Evolutionary conservation across 1,284 basidiomycete species (phyloP), one percentile per base, ranked within the genome.

Genomic region (Trichosporon coremiiforme): DNA sequence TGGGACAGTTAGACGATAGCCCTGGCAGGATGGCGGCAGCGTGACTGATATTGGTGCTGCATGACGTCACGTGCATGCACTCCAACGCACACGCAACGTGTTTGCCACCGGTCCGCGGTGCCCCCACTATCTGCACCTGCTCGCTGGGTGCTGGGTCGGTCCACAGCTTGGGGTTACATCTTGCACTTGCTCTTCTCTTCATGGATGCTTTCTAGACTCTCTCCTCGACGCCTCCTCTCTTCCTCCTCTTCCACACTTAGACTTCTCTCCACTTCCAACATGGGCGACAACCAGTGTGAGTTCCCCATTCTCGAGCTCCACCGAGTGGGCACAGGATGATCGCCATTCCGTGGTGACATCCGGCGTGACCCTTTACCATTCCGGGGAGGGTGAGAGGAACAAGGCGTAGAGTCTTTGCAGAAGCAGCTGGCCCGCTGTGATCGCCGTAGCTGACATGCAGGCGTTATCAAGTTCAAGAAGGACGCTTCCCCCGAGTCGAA

Each of bases 401-500:
- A 25, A 25, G 25, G 25, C 25, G 25, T 25, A 25, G 25, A 25
- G 25, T 25, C 25, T 25, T 25, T 25, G 25, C 25, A 20, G 15
- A 10, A 10, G 50, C 20, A 10, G 50, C n/a, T 17, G 13, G 1
- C 50, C 8, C 50, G 12, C 0, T n/a, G 41, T 20, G 50, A n/a
- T 6, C 25, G 20, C n/a, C 25, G 25, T 25, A 53, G 57, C 57
- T 33, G 15, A 2, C 7, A 10, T 4, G n/a, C 57, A 62, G 57
- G 17, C 31, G 29, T 62, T 10, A 31, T 62, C 57, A 62, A 62
- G 57, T 62, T 62, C 57, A 62, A 62, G 57, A 62, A 62, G 57
- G 57, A n/a, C 57, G 57, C 57, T 29, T 62, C 57, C 1, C 29
- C 57, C 57, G 57, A 62, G 57, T 62, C 57, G 29, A 62, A 62